Evolutionary conservation across 306 rosid species (phyloP), one percentile per base, ranked within the genome.

Genomic region (Chamaecrista fasciculata): DNA sequence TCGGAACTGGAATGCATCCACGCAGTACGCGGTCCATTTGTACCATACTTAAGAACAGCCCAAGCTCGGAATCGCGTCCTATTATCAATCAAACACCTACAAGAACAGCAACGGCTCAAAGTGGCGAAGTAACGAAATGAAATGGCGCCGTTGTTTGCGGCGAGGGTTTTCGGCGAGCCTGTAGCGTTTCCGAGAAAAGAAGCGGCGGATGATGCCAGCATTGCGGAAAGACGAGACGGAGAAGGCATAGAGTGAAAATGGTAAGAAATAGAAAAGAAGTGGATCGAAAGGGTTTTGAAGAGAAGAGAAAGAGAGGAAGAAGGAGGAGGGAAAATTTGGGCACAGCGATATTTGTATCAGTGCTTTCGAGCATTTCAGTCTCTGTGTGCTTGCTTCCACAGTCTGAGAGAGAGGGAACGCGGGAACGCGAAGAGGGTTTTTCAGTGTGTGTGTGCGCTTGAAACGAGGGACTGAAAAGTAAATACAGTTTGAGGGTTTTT

Each of bases 291-390:
- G 6, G 8, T 66, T 26, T 67, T 33, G 36, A 58, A 11, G n/a
- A 52, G 10, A 37, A 63, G 61, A 15, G 51, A 46, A 46, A 33
- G 8, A 11, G 65, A 15, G 5, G 11, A 20, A 44, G n/a, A 33
- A 8, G 7, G 64, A 15, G 37, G 47, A 59, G 0, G 59, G 67
- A 16, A 81, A 76, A 83, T 65, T 69, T 70, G 70, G 69, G 36
- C 87, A 86, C 58, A 81, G 74, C 77, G 85, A 81, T 53, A 80
- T 87, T 85, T 81, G 91, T 93, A 87, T 90, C 61, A 23, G 88
- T 84, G 23, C 66, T 69, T 58, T 8, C 39, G 8, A 71, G 92
- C 91, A 89, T 82, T 68, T 86, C 84, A 36, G 2, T 0, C 29
- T 20, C 29, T 11, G 48, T 20, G 26, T 47, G 23, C 4, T 33